phyloP scores from a whole-genome alignment of 2,329 filamentous ascomycete genomes.

The Teratosphaeria epicoccoides region DNA sequence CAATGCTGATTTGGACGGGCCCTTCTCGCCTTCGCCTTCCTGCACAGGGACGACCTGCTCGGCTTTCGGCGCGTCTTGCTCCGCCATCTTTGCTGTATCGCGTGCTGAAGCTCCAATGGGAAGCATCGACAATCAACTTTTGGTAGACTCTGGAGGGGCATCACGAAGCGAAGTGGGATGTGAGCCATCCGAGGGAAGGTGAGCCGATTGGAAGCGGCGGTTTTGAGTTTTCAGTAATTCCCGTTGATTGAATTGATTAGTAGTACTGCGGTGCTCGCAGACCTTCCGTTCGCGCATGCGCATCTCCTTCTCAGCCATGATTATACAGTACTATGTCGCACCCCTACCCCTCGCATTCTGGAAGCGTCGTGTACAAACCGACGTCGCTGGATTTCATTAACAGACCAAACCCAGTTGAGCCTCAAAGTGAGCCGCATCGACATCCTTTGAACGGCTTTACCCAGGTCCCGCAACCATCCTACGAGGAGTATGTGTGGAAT shows the following conservation, averaged over 20 bases:
- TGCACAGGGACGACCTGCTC: conserved; percentile 6
- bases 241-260: neutral
- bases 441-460: conserved; percentile 25
- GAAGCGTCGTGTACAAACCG: conserved; percentile 10
- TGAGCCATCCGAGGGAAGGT: neutral
- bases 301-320: neutral
- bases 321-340: neutral
- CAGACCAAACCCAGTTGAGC: conserved; percentile 28
- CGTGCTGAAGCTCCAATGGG: neutral
- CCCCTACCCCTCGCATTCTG: neutral
- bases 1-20: conserved; percentile 63
- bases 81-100: neutral
- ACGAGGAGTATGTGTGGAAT: conserved; percentile 18
- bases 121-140: neutral
- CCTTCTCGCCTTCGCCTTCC: conserved; percentile 29
- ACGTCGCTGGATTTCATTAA: conserved; percentile 26
- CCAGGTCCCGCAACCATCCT: conserved; percentile 17
- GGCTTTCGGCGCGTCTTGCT: conserved; percentile 15
- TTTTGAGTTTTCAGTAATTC: no score
- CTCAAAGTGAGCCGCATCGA: conserved; percentile 19
- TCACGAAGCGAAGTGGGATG: neutral
- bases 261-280: no score
- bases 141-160: neutral
- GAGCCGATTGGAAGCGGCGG: neutral
- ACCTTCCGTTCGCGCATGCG: no score